Evolutionary conservation across 768 basidiomycete genomes (phyloP).

Genomic region (Lepiota brunneoincarnata): DNA sequence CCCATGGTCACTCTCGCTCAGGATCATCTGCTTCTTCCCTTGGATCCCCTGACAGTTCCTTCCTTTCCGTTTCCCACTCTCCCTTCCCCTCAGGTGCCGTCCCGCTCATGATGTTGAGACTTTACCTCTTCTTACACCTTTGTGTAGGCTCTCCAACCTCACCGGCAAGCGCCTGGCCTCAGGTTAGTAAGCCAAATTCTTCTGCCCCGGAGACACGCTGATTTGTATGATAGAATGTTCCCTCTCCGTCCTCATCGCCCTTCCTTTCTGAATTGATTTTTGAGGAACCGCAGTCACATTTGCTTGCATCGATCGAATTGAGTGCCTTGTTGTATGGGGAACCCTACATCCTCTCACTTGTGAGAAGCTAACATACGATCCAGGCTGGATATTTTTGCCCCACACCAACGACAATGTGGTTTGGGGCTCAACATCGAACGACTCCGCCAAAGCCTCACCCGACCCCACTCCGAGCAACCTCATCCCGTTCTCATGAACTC

Average conservation of each 20-base stretch:
- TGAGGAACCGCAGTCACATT: constrained; percentile 47
- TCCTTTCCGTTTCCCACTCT: constrained; percentile 53
- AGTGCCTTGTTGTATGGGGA: constrained; percentile 63
- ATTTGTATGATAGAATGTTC: constrained; percentile 28
- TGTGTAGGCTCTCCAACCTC: constrained; percentile 44
- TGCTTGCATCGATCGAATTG: constrained; percentile 54
- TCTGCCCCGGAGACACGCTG: constrained; percentile 5
- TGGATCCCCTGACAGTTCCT: constrained; percentile 50
- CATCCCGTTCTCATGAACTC: constrained; percentile 79
- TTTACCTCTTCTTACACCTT: constrained; percentile 3
- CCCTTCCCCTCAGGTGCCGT: constrained; percentile 54
- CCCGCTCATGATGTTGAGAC: neutral
- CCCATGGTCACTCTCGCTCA: constrained; percentile 51
- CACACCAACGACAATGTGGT: constrained; percentile 74
- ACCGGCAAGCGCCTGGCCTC: constrained; percentile 51
- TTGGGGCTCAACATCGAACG: constrained; percentile 67
- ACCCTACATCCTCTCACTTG: constrained; percentile 6
- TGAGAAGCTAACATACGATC: constrained; percentile 14
- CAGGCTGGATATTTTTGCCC: constrained; percentile 74
- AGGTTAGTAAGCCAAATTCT: constrained; percentile 25
- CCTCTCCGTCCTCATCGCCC: constrained; percentile 52
- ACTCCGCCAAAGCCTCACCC: constrained; percentile 57
- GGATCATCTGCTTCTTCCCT: constrained; percentile 55
- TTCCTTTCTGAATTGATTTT: constrained; percentile 46
- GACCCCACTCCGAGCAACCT: constrained; percentile 55